Base-by-base conservation (phyloP, 1,284 basidiomycete genomes). In the Malassezia nana region DNA sequence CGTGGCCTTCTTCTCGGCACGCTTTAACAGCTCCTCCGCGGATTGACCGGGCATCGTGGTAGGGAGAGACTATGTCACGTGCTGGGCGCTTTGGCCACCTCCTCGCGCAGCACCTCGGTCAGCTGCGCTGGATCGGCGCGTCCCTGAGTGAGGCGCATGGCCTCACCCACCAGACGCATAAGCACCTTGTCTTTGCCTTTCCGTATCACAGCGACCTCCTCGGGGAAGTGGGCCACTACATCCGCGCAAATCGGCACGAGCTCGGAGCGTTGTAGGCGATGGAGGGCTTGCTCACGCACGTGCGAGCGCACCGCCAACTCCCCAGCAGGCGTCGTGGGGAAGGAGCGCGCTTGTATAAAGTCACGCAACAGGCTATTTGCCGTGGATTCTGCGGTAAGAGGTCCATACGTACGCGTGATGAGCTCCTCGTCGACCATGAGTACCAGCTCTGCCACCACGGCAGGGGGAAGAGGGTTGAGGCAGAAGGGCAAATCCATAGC, bases 1-100 rank as follows among this genome's bases (percentile, higher is more conserved):
- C 55, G 79, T 81, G 20, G 85, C 85, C 74, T 90, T 91, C 81
- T 94, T 95, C 74, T 92, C 87, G 12, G 89, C 90, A 72, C 87
- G 88, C 59, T 85, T 83, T 35, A 92, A 74, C 16, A 89, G 78
- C 24, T 78, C 60, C 62, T 75, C 63, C 30, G 67, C 72, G 15
- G 64, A 63, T 55, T 48, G 61, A 49, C 62, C 61, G 20, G 62
- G 57, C 69, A 72, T 72, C 26, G 42, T 63, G 35, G 46, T 12
- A 5, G 33, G 12, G 28, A 31, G 18, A 33, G 30, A 4, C 33
- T 43, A 44, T 44, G 52, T 50, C 38, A 41, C 52, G 45, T 47
- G 45, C 10, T 40, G n/a, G 16, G 22, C 25, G 35, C 40, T 24
- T 41, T 25, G 35, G 35, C 39, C 38, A 43, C 33, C 24, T 38